Base-by-base conservation (phyloP, 169 alveolate genomes). In the Eimeria maxima region DNA sequence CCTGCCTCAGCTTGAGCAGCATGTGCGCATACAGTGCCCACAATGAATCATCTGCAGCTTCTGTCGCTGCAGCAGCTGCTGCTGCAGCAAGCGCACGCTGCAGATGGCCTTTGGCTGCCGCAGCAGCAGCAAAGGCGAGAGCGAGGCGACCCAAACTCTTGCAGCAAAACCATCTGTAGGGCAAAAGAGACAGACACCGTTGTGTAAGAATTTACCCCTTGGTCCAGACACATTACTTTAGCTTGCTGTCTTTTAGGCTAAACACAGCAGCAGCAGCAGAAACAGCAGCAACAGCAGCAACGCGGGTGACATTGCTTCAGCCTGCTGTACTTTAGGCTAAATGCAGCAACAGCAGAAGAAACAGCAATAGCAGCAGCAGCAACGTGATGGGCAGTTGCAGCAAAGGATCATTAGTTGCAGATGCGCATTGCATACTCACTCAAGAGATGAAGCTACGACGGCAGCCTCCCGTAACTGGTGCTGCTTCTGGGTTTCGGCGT, bases 1-100 rank as follows among this genome's bases (percentile, higher is more conserved):
- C 90, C 71, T 81, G 90, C 90, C 55, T 57, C 90, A n/a, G 69
- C 90, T 81, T 81, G 71, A 81, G 90, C 38, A 81, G 73, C 90
- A 81, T 81, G n/a, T 81, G 90, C 13, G 90, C 90, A 22, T 81
- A 81, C 45, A 81, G 69, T 11, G 90, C 90, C 90, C 90, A 81
- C 24, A 81, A 47, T 3, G 90, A 81, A 71, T 81, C 90, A 71
- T 81, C 90, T 53, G 90, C 90, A n/a, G 90, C 90, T 81, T 81
- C 90, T 38, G 90, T 81, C 8, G 47, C 50, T 10, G 90, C 73
- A 45, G 90, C 90, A n/a, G 73, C 71, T 50, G 90, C 71, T 50
- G 90, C 90, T 7, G 90, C 90, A 45, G 90, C 90, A 53, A 81
- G 90, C 47, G 90, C 90, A 20, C 47, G 90, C 71, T 81, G 90